A percentile compares a stretch with the other conserved stretches of the same genome.
phyloP scores from a whole-genome alignment of 345 rosid genomes.

The Toxicodendron radicans region DNA sequence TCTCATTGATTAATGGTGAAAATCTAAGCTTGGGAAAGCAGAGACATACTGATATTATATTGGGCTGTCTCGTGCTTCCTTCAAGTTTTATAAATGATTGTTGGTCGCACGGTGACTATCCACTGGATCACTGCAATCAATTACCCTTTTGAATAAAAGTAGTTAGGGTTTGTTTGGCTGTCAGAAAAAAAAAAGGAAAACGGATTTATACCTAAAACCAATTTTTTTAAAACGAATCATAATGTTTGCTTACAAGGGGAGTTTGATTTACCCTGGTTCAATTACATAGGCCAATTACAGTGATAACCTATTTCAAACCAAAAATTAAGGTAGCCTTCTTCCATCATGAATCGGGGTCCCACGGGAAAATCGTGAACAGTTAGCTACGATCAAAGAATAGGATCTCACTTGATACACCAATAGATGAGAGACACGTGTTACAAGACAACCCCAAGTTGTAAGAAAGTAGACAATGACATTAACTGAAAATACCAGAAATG shows the following conservation, averaged over 20 bases:
- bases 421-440: slow-evolving; percentile 1
- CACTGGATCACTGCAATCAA: neutral
- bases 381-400: no score
- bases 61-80: neutral
- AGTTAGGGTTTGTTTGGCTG: neutral
- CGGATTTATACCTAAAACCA: neutral
- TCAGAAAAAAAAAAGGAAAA: neutral
- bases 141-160: neutral
- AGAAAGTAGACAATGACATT: neutral
- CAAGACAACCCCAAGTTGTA: neutral
- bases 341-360: slow-evolving; percentile 2
- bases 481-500: slow-evolving; percentile 17
- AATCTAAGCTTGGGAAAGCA: neutral
- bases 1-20: neutral
- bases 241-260: neutral
- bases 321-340: neutral
- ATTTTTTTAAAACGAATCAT: neutral
- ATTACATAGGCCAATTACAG: neutral
- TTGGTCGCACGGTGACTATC: neutral
- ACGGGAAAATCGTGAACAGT: neutral
- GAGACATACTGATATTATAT: neutral
- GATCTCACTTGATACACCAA: neutral
- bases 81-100: neutral
- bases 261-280: neutral
- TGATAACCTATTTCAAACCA: neutral